Evolutionary conservation across 2,329 filamentous ascomycete genomes (phyloP).

Genomic region (Pezicula carpinea): DNA sequence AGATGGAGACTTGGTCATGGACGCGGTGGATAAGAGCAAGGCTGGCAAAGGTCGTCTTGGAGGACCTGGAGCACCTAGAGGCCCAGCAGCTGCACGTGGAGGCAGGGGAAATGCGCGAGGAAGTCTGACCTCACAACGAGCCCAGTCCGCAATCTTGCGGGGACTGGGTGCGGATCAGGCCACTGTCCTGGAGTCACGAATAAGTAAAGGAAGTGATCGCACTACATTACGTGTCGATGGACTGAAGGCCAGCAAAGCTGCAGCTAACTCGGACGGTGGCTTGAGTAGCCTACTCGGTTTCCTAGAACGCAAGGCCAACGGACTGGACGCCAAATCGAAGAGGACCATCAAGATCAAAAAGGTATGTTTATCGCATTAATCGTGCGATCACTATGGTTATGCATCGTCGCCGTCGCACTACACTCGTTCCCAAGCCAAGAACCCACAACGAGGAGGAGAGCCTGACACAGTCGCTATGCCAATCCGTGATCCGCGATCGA

Average conservation of each 20-base stretch:
- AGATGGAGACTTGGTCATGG: slow-evolving; percentile 61
- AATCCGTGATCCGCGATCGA: slow-evolving; percentile 22
- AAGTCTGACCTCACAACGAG: slow-evolving; percentile 22
- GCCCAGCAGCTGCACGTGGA: slow-evolving; percentile 20
- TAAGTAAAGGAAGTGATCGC: slow-evolving; percentile 15
- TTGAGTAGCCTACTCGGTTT: slow-evolving; percentile 61
- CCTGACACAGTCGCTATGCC: slow-evolving; percentile 19
- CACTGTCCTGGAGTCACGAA: slow-evolving; percentile 22
- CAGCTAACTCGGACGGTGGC: slow-evolving; percentile 62
- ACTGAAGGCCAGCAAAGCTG: slow-evolving; percentile 64
- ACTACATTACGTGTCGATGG: slow-evolving; percentile 47
- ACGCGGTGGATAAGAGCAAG: slow-evolving; percentile 29
- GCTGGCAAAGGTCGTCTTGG: slow-evolving; percentile 22
- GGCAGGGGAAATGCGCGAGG: slow-evolving; percentile 29
- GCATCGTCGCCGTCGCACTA: slow-evolving; percentile 32
- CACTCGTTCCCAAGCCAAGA: slow-evolving; percentile 36
- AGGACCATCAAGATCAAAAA: slow-evolving; percentile 62
- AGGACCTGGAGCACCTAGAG: slow-evolving; percentile 7
- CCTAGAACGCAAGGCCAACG: slow-evolving; percentile 64
- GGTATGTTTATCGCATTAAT: slow-evolving; percentile 59
- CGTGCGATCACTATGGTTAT: slow-evolving; percentile 33
- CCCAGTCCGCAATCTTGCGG: slow-evolving; percentile 30
- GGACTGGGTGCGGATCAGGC: slow-evolving; percentile 31
- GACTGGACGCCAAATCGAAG: slow-evolving; percentile 40
- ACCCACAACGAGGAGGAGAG: slow-evolving; percentile 22